A percentile compares a stretch with the other conserved stretches of the same genome.
These are phyloP conservation scores for Xerocomus nothofagi DNA, from an alignment of 1,284 basidiomycete species.

Conservation along the genomic window DNA sequence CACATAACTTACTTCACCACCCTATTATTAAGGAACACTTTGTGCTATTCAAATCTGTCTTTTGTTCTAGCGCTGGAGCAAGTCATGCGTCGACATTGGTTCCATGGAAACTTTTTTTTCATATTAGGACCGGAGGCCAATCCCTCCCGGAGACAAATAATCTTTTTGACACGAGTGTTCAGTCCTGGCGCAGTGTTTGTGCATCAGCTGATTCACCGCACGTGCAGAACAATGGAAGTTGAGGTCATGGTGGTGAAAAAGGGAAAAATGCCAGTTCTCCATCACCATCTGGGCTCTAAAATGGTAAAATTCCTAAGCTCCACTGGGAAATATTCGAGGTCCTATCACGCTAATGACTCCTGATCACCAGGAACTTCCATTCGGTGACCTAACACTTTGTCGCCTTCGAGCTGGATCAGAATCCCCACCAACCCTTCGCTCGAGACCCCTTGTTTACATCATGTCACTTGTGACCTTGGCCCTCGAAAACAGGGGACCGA, in stretches of 20 bases:
- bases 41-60: conserved; percentile 23
- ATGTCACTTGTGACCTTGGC: conserved; percentile 11
- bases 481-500: conserved; percentile 25
- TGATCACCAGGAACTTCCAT: conserved; percentile 36
- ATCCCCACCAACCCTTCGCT: conserved; percentile 8
- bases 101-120: conserved; percentile 34
- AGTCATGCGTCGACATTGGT: conserved; percentile 24
- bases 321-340: conserved; percentile 23
- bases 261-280: conserved; percentile 22
- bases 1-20: conserved; percentile 28
- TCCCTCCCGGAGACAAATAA: conserved; percentile 30
- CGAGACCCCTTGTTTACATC: conserved; percentile 23
- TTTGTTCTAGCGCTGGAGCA: conserved; percentile 28
- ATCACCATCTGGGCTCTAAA: conserved; percentile 20
- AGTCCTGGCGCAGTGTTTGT: conserved; percentile 22
- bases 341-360: conserved; percentile 23
- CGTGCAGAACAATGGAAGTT: conserved; percentile 36
- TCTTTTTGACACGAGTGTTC: conserved; percentile 20
- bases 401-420: conserved; percentile 20
- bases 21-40: conserved; percentile 34
- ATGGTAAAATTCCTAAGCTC: conserved; percentile 29
- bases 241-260: conserved; percentile 25
- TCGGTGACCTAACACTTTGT: conserved; percentile 23
- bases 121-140: conserved; percentile 25
- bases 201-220: conserved; percentile 30